Evolutionary conservation across 2,329 filamentous ascomycete species (phyloP), one percentile per base, ranked within the genome.

Genomic region (Fusarium caatingaense): DNA sequence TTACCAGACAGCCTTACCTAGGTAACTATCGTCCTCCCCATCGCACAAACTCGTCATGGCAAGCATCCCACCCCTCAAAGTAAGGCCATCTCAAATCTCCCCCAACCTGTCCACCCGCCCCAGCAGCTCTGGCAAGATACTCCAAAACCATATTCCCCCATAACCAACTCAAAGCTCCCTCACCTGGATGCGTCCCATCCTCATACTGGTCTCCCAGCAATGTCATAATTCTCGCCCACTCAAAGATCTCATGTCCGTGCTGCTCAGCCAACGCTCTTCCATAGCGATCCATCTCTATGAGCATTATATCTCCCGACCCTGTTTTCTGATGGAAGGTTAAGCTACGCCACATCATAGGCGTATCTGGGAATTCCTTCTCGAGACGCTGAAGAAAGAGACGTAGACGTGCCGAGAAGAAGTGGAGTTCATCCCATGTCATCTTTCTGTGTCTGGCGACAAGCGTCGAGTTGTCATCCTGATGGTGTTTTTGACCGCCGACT

Each of bases 61-160:
- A 61, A 9, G 34, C 46, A 34, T 61, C 58, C 58, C 58, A 61
- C 28, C 58, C 58, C 9, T 61, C 58, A 18, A 61, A 61, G 42
- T 60, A 61, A 7, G 58, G 58, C n/a, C 41, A 60, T 18, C 58
- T 60, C 6, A 44, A 18, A 7, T 44, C 27, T 0, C 44, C 44
- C 8, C 56, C 56, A 8, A 42, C 34, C 15, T 44, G 13, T 0
- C 21, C 25, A 6, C 57, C 57, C 1, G 44, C 58, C 3, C 49
- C 49, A 18, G 49, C 23, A 12, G 58, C 21, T 25, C 58, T 25
- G 6, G 56, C 58, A 18, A 61, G 56, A 61, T 61, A 61, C n/a
- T 61, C 58, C 1, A 61, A 15, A 6, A 60, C 28, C 44, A 61
- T 60, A 3, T 51, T 61, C 5, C 58, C 58, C 58, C 56, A 60